phyloP scores from a whole-genome alignment of 2,329 filamentous ascomycete species.

The Aspergillus phoenicis region DNA sequence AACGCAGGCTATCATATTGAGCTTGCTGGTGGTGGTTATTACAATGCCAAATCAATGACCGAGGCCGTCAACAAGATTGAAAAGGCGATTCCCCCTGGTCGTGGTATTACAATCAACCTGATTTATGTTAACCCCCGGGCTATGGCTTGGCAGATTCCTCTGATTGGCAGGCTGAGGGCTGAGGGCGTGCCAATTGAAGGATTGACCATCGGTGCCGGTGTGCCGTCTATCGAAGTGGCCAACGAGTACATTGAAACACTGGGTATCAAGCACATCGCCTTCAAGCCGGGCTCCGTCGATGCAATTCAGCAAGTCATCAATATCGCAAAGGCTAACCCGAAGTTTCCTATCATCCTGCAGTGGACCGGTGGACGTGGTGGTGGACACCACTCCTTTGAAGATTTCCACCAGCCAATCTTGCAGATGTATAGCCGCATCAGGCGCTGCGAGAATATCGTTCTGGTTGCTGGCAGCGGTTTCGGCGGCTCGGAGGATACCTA shows the following conservation, averaged over 20 bases:
- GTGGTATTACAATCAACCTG: slow-evolving; percentile 85
- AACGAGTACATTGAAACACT: slow-evolving; percentile 92
- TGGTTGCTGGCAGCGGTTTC: slow-evolving; percentile 87
- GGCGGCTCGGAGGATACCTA: slow-evolving; percentile 88
- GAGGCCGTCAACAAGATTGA: slow-evolving; percentile 83
- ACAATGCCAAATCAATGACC: slow-evolving; percentile 79
- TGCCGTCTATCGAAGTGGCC: slow-evolving; percentile 88
- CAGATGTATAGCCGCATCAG: slow-evolving; percentile 90
- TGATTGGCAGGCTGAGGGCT: slow-evolving; percentile 75
- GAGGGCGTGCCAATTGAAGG: slow-evolving; percentile 91
- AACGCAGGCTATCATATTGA: slow-evolving; percentile 94
- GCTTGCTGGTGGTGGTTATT: slow-evolving; percentile 87
- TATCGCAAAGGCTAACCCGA: slow-evolving; percentile 87
- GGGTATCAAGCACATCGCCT: slow-evolving; percentile 86
- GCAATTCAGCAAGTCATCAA: slow-evolving; percentile 88
- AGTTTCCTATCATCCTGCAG: slow-evolving; percentile 84
- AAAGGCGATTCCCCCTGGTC: slow-evolving; percentile 77
- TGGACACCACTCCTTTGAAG: slow-evolving; percentile 90
- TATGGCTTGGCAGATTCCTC: slow-evolving; percentile 89
- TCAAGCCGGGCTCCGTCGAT: slow-evolving; percentile 88
- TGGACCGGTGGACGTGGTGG: slow-evolving; percentile 93
- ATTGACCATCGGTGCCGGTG: slow-evolving; percentile 86
- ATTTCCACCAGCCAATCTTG: slow-evolving; percentile 88
- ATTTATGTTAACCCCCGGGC: slow-evolving; percentile 89
- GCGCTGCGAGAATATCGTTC: slow-evolving; percentile 79